Evolutionary conservation across 768 basidiomycete species (phyloP), one percentile per base, ranked within the genome.

Genomic region (Lanmaoa pseudosensibilis): DNA sequence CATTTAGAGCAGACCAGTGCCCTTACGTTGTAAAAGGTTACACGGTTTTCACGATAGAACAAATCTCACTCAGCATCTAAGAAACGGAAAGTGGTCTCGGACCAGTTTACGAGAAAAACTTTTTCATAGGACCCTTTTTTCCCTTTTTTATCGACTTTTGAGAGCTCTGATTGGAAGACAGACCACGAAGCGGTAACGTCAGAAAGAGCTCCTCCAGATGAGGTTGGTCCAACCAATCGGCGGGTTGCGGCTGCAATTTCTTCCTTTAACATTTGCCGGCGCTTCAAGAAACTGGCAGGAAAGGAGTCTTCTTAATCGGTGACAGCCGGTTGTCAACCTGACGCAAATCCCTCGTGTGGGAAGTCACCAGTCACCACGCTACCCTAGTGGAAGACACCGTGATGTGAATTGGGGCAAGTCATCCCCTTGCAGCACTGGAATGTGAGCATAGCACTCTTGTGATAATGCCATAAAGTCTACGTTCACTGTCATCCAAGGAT

Each of bases 301-400:
- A 50, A 43, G 40, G 32, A 18, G 13, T 48, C 32, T 15, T 48
- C 32, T 15, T 21, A 43, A 34, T 46, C 41, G 50, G 52, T 33
- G 19, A 44, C 39, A 30, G 49, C 33, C 27, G 50, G 63, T 51
- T 40, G 52, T 46, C 55, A 56, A 57, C 39, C 37, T 41, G 40
- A 41, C 34, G 46, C 38, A 51, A 45, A 46, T 50, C 43, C 27
- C 8, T 34, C 25, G 37, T 37, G 43, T 34, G 41, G 44, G 34
- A 39, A 34, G 37, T 34, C 21, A n/a, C 40, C 51, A n/a, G n/a
- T n/a, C n/a, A n/a, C n/a, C n/a, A n/a, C n/a, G n/a, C n/a, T n/a
- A 30, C 40, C 10, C 34, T 27, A 27, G 12, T 41, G 37, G 43
- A 37, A 45, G 19, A 37, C 51, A 40, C 51, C 37, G 49, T 48